Evolutionary conservation across 805 yeast species (phyloP), one percentile per base, ranked within the genome.

Genomic region (Metschnikowia similis): DNA sequence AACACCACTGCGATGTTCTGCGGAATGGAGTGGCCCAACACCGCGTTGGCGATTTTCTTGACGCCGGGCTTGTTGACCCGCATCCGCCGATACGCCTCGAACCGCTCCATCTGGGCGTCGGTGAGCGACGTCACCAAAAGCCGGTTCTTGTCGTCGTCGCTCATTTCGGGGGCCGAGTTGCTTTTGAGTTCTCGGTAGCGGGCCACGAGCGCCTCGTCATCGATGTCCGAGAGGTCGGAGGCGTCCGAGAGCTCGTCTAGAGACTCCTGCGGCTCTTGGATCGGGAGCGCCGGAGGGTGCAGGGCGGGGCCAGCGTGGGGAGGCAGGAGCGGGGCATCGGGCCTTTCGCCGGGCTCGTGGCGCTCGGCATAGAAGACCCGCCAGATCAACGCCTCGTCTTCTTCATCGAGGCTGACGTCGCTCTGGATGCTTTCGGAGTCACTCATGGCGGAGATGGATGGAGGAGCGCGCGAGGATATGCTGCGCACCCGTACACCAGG

Each of bases 21-120:
- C 1, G 92, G 84, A 9, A 90, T 82, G 41, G 84, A 82, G 63
- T 90, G 96, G 39, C 89, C 90, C 44, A 89, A 71, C 0, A 87
- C 85, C 28, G 86, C 80, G 57, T 85, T 84, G 10, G 95, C 91
- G 26, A 90, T 71, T 63, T 87, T 87, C 65, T 86, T 87, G 8
- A 92, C 86, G 3, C 91, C 87, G 3, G 83, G 79, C 53, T 85
- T 83, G 53, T 72, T 74, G 10, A 73, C 63, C 3, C 70, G 71
- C 37, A 96, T 84, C 57, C 98, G 75, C 56, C 96, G 77, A 66
- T 83, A 90, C 21, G 86, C 87, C 64, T 90, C 97, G 66, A 89
- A 92, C 46, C 96, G 69, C 50, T 84, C 83, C 83, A 87, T 84
- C 63, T 92, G 97, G 29, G 83, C 87, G n/a, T 80, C 80, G 55